A percentile compares a stretch with the other conserved stretches of the same genome.
Conservation (phyloP, 805 yeast species). For the Tetrapisispora phaffii region DNA sequence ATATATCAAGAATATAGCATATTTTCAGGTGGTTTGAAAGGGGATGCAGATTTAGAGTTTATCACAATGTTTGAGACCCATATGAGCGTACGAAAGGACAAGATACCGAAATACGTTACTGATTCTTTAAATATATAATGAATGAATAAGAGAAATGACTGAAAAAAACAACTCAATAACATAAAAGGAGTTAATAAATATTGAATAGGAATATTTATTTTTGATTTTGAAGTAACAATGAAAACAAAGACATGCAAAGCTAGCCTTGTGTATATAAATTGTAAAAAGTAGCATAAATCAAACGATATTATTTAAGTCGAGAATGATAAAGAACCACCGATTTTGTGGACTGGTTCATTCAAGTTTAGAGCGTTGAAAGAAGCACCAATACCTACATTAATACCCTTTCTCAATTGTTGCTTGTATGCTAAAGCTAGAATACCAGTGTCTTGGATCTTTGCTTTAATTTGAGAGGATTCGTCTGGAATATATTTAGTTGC, state of each 20-base stretch:
- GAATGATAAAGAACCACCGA: constrained; percentile 90
- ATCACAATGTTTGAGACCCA: constrained; percentile 73
- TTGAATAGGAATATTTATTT: neutral
- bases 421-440: constrained; percentile 87
- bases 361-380: constrained; percentile 92
- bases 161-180: neutral
- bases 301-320: constrained; percentile 52
- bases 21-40: constrained; percentile 81
- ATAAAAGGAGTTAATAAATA: neutral
- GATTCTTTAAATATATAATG: neutral
- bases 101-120: constrained; percentile 55
- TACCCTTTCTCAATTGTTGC: constrained; percentile 92
- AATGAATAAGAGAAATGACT: neutral
- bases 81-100: constrained; percentile 37
- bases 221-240: neutral
- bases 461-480: constrained; percentile 82
- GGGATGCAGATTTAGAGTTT: constrained; percentile 82
- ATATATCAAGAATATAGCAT: constrained; percentile 88
- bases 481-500: constrained; percentile 93
- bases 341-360: constrained; percentile 94
- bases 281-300: neutral
- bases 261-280: neutral
- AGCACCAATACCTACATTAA: constrained; percentile 92
- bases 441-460: constrained; percentile 94
- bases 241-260: neutral